Percentiles rank a stretch among this genome's conserved stretches.
These are phyloP conservation scores for Talaromyces sp. DNA, from an alignment of 2,329 filamentous ascomycete genomes.

Conservation along the genomic window DNA sequence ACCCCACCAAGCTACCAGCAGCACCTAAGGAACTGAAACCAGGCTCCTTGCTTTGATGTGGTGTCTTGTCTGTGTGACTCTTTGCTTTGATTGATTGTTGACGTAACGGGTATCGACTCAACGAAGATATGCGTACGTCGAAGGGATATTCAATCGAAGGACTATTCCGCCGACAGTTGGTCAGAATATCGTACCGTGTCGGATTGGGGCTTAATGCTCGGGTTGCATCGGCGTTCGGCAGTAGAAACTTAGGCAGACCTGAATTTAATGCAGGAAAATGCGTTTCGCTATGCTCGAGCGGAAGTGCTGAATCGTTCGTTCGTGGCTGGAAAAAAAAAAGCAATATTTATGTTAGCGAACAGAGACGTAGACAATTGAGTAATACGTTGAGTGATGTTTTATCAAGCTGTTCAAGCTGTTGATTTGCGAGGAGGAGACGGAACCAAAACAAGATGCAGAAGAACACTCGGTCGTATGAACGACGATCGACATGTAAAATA, in stretches of 20 bases:
- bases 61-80: not conserved
- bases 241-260: slow-evolving; percentile 1
- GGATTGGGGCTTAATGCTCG: not conserved
- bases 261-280: not conserved
- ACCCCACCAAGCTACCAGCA: slow-evolving; percentile 16
- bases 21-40: not conserved
- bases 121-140: not conserved
- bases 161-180: not conserved
- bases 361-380: not conserved
- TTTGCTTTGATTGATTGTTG: not conserved
- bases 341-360: not conserved
- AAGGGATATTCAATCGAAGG: not conserved
- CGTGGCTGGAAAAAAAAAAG: not conserved
- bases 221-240: slow-evolving; percentile 11
- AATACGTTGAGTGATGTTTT: not conserved
- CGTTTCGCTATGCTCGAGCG: not conserved
- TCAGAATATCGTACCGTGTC: slow-evolving; percentile 6
- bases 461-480: not conserved
- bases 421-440: not conserved
- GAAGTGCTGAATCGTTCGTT: not conserved
- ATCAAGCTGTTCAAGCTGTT: not conserved
- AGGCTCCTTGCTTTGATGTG: not conserved
- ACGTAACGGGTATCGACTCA: not conserved
- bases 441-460: not conserved
- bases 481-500: not conserved